phyloP scores from a whole-genome alignment of 2,329 filamentous ascomycete species.

The Neoscytalidium dimidiatum region DNA sequence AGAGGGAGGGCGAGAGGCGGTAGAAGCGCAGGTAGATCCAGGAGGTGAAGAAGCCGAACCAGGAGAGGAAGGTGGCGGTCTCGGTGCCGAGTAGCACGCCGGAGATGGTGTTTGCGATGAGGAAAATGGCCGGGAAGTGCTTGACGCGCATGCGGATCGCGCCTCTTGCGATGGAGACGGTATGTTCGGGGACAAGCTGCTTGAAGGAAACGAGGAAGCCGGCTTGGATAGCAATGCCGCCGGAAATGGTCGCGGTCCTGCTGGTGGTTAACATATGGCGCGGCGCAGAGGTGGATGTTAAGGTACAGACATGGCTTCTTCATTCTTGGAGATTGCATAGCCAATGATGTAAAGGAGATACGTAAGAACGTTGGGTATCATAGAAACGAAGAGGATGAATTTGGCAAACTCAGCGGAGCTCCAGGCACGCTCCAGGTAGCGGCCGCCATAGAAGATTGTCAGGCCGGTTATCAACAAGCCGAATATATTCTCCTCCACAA shows the following conservation, averaged over 20 bases:
- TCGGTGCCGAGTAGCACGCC: slow-evolving; percentile 67
- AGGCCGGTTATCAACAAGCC: slow-evolving; percentile 75
- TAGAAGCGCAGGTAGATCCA: slow-evolving; percentile 98
- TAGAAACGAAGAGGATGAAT: slow-evolving; percentile 74
- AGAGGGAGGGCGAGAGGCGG: slow-evolving; percentile 67
- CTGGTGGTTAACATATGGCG: slow-evolving; percentile 18
- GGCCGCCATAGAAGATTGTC: slow-evolving; percentile 86
- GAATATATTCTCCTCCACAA: slow-evolving; percentile 92
- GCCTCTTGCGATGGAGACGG: slow-evolving; percentile 88
- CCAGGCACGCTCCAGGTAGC: slow-evolving; percentile 96
- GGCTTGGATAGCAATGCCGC: slow-evolving; percentile 85
- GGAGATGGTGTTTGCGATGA: slow-evolving; percentile 68
- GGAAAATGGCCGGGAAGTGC: slow-evolving; percentile 76
- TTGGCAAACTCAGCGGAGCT: slow-evolving; percentile 89
- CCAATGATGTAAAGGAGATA: slow-evolving; percentile 74
- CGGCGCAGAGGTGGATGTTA: not conserved
- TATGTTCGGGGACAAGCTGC: slow-evolving; percentile 95
- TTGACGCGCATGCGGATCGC: slow-evolving; percentile 86
- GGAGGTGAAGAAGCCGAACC: slow-evolving; percentile 80
- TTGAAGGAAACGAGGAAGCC: slow-evolving; percentile 96
- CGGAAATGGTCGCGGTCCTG: slow-evolving; percentile 77
- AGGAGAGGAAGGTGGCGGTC: slow-evolving; percentile 76
- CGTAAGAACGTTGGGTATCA: slow-evolving; percentile 78
- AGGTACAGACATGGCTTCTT: slow-evolving; percentile 66
- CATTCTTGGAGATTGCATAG: slow-evolving; percentile 68